Conservation (phyloP, 495 filamentous ascomycete species). For the Pseudoneurospora amorphoporcata region DNA sequence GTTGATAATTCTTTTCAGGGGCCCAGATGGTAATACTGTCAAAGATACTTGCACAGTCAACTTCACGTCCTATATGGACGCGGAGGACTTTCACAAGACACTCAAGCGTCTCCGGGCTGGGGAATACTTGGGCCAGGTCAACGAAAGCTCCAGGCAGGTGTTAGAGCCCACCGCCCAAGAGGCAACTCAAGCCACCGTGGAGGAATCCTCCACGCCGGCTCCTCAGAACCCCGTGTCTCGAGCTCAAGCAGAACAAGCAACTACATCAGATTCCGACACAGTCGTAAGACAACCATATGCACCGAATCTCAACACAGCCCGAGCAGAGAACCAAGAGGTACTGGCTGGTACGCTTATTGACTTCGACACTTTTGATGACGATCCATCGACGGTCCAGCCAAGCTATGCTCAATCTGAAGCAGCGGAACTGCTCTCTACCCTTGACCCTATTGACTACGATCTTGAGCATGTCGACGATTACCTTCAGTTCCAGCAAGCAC, state of each 20-base stretch:
- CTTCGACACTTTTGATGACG: neutral
- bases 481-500: neutral
- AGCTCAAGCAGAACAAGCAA: neutral
- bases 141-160: neutral
- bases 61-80: neutral
- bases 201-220: neutral
- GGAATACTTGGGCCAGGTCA: neutral
- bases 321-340: neutral
- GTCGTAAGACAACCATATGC: neutral
- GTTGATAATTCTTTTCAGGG: neutral
- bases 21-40: neutral
- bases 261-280: neutral
- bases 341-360: neutral
- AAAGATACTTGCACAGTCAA: neutral
- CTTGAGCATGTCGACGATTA: neutral
- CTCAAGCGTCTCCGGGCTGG: neutral
- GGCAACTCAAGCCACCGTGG: neutral
- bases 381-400: neutral
- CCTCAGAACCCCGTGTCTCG: neutral
- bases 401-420: neutral
- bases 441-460: neutral
- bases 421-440: neutral
- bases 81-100: neutral
- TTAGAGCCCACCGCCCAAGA: neutral
- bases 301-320: neutral